A percentile compares a stretch with the other conserved stretches of the same genome.
Conservation (phyloP, 2,329 filamentous ascomycete genomes). For the Cordyceps sp. region DNA sequence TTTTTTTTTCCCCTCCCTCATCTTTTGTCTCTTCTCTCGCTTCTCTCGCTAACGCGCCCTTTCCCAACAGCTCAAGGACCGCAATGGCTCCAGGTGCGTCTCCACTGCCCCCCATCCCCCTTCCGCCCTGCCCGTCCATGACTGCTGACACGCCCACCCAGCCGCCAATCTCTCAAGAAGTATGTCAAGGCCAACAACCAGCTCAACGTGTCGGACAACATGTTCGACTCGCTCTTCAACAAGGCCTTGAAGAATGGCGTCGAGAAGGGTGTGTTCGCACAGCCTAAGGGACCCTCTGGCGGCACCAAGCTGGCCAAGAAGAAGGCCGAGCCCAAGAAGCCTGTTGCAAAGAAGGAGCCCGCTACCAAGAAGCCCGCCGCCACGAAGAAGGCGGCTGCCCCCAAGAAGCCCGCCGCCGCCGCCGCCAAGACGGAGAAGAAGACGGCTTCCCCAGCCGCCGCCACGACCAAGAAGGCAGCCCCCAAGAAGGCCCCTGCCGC, state of each 20-base stretch:
- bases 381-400: constrained; percentile 8
- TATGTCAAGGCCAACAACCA: constrained; percentile 40
- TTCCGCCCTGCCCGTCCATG: background rate
- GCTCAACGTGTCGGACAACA: constrained; percentile 29
- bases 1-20: too few relatives aligned
- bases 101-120: background rate
- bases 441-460: constrained; percentile 12
- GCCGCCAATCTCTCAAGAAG: constrained; percentile 45
- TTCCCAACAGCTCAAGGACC: constrained; percentile 38
- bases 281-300: constrained; percentile 83
- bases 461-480: constrained; percentile 27
- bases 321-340: constrained; percentile 26
- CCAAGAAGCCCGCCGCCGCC: constrained; percentile 9
- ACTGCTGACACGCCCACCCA: constrained; percentile 10
- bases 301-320: constrained; percentile 89
- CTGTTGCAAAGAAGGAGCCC: constrained; percentile 15
- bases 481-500: constrained; percentile 18
- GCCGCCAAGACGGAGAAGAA: constrained; percentile 25
- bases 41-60: constrained; percentile 24
- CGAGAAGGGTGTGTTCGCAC: constrained; percentile 72
- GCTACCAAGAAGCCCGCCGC: constrained; percentile 15
- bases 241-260: constrained; percentile 68
- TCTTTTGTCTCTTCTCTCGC: too few relatives aligned
- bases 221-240: constrained; percentile 67
- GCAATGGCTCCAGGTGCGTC: constrained; percentile 35